These are phyloP conservation scores for Echria macrotheca DNA, from an alignment of 495 filamentous ascomycete genomes.

Conservation along the genomic window DNA sequence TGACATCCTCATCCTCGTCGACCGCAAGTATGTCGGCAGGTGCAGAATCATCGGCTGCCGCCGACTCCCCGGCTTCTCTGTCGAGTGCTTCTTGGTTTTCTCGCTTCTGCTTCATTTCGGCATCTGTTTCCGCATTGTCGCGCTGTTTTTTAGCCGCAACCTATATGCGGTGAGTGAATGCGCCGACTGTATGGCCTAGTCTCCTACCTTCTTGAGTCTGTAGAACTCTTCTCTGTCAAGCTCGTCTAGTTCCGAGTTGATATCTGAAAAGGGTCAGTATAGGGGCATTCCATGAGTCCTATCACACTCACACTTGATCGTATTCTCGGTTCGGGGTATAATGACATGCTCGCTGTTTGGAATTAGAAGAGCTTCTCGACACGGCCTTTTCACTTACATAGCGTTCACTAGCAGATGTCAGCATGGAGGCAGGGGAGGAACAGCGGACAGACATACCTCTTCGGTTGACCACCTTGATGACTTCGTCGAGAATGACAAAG, in stretches of 20 bases:
- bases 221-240: slow-evolving; percentile 98
- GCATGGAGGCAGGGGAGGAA: slow-evolving; percentile 17
- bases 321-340: slow-evolving; percentile 96
- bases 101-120: slow-evolving; percentile 60
- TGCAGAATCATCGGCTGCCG: slow-evolving; percentile 42
- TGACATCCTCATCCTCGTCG: slow-evolving; percentile 88
- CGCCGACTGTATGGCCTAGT: not conserved
- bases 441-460: slow-evolving; percentile 55
- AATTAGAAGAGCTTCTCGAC: not conserved
- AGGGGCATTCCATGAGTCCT: not conserved
- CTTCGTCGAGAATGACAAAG: slow-evolving; percentile 95
- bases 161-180: slow-evolving; percentile 6
- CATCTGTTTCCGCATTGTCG: slow-evolving; percentile 68
- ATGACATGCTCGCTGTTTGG: slow-evolving; percentile 76
- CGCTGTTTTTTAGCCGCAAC: slow-evolving; percentile 93
- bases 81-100: slow-evolving; percentile 34
- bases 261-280: slow-evolving; percentile 50
- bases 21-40: slow-evolving; percentile 70
- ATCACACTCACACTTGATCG: slow-evolving; percentile 75
- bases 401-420: slow-evolving; percentile 69
- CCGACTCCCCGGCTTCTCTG: slow-evolving; percentile 30
- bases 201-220: slow-evolving; percentile 75
- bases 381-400: slow-evolving; percentile 56
- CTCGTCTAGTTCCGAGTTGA: slow-evolving; percentile 98
- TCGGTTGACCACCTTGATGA: slow-evolving; percentile 98